A percentile compares a stretch with the other conserved stretches of the same genome.
Conservation (phyloP, 352 stramenopile genomes). For the Phytopythium delawarense region DNA sequence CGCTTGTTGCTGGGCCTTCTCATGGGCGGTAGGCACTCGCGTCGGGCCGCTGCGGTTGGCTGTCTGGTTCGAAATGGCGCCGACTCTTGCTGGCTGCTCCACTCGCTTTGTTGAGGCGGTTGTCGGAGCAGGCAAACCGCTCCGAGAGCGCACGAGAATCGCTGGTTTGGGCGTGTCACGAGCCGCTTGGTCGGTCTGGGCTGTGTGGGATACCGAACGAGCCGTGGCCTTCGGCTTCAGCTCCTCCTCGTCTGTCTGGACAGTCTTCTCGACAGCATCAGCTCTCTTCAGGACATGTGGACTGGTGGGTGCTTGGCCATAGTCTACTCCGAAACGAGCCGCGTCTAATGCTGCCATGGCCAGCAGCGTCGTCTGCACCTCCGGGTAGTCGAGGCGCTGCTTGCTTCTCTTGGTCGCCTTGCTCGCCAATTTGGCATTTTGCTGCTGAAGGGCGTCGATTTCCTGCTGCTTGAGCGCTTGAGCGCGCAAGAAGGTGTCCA, state of each 20-base stretch:
- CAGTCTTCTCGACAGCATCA: conserved; percentile 38
- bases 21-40: not conserved
- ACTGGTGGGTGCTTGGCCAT: not conserved
- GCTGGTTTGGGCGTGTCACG: not conserved
- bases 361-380: conserved; percentile 27
- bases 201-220: not conserved
- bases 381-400: conserved; percentile 11
- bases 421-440: conserved; percentile 53
- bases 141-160: not conserved
- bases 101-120: not conserved
- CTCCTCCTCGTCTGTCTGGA: conserved; percentile 55
- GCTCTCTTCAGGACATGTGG: not conserved
- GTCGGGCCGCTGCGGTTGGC: not conserved
- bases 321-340: conserved; percentile 58
- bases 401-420: conserved; percentile 42
- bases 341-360: conserved; percentile 61
- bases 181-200: not conserved
- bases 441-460: conserved; percentile 45
- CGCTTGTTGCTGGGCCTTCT: not conserved
- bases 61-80: not conserved
- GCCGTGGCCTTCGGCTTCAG: not conserved
- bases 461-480: conserved; percentile 64
- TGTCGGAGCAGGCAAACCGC: not conserved
- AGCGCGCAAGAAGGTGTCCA: conserved; percentile 53
- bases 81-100: not conserved